Evolutionary conservation across 805 yeast species (phyloP), one percentile per base, ranked within the genome.

Genomic region (Yamadazyma endophytica): DNA sequence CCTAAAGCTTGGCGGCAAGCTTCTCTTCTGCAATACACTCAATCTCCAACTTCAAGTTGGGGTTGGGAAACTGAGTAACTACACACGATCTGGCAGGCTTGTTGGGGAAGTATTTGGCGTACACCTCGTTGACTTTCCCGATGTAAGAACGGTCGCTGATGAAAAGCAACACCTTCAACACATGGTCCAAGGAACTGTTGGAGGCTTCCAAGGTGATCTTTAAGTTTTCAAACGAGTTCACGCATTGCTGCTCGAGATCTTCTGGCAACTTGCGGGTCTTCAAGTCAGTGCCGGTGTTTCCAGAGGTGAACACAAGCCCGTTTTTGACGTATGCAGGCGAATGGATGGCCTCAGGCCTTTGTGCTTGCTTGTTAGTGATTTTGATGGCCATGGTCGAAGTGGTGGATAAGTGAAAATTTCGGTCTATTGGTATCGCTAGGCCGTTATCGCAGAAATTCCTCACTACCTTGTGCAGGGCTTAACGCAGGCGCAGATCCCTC

Each of bases 81-180:
- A 74, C 55, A 43, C 75, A 69, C 25, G 72, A 63, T 57, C 80
- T 63, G 6, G 75, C 73, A 14, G 80, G 80, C 39, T 59, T 56
- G 22, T 57, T 49, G 2, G 64, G 58, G 55, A 74, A 68, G 46
- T 60, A 57, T 39, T 64, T 57, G 13, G 50, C 51, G 45, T 73
- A 74, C 23, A 73, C 57, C 26, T 56, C 44, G 52, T 74, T 74
- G 36, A 74, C 59, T 13, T 40, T 47, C 3, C 60, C 45, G n/a
- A 67, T 64, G 40, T 68, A 61, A 14, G 53, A 43, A 17, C 61
- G 54, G 40, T 71, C 58, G 13, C 58, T 50, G 30, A 74, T 61
- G 48, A 74, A 72, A 36, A 73, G 53, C 28, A 72, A 46, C 0
- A 71, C 75, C 48, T 74, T 74, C 40, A 73, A 42, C 9, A 68